Conservation (phyloP, 768 basidiomycete species). For the Agaricus blazei region DNA sequence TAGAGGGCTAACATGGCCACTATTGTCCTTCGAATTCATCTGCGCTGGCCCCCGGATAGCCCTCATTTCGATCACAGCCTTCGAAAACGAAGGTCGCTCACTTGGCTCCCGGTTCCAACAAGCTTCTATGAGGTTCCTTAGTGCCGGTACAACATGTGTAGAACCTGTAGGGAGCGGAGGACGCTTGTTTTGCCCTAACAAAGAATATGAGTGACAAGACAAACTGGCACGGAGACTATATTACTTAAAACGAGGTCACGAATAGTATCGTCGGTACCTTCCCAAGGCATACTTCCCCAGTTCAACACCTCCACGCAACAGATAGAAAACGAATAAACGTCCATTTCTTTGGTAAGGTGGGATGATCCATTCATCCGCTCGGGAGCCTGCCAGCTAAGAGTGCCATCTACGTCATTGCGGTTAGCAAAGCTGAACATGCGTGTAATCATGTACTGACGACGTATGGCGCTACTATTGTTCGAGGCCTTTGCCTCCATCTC, state of each 20-base stretch:
- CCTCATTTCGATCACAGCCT: conserved; percentile 41
- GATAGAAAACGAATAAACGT: conserved; percentile 69
- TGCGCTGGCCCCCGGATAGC: conserved; percentile 29
- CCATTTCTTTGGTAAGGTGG: conserved; percentile 46
- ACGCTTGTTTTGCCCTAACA: conserved; percentile 43
- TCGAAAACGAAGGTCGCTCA: conserved; percentile 47
- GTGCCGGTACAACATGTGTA: conserved; percentile 27
- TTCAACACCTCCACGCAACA: conserved; percentile 59
- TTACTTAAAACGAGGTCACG: conserved; percentile 46
- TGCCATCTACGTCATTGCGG: conserved; percentile 40
- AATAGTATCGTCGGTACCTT: conserved; percentile 44
- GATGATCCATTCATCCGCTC: conserved; percentile 51
- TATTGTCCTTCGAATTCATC: conserved; percentile 19
- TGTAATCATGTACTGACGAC: conserved; percentile 31
- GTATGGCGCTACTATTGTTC: conserved; percentile 47
- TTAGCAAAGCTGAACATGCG: neutral
- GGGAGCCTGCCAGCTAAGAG: conserved; percentile 68
- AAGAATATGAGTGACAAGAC: conserved; percentile 10
- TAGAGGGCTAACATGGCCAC: conserved; percentile 11
- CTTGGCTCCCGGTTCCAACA: conserved; percentile 55
- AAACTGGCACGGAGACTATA: conserved; percentile 10
- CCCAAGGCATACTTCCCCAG: conserved; percentile 60
- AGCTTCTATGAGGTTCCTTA: conserved; percentile 35
- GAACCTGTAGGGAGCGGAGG: conserved; percentile 41
- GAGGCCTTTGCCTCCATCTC: conserved; percentile 73